Evolutionary conservation across 495 filamentous ascomycete genomes (phyloP).

Genomic region (Cudoniella acicularis): DNA sequence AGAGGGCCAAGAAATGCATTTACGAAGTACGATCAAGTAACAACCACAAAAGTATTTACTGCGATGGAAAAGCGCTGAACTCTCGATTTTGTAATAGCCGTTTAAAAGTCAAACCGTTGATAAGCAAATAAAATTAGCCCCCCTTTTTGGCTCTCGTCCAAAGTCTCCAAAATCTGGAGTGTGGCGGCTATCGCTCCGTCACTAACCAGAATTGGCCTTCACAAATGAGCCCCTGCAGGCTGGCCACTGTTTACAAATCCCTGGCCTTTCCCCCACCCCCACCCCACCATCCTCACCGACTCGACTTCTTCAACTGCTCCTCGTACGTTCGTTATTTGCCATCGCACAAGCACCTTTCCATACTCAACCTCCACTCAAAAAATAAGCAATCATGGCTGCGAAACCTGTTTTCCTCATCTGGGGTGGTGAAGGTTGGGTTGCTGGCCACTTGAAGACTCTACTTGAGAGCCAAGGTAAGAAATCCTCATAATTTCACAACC

Average conservation of each 20-base stretch:
- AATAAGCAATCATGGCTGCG: slow-evolving; percentile 6
- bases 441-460: slow-evolving; percentile 59
- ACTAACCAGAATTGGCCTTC: neutral
- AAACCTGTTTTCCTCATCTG: slow-evolving; percentile 52
- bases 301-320: neutral
- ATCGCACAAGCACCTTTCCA: neutral
- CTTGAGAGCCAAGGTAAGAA: slow-evolving; percentile 49
- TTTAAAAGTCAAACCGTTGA: too few species aligned
- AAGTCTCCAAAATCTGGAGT: neutral
- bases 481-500: neutral
- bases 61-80: too few species aligned
- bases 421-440: slow-evolving; percentile 61
- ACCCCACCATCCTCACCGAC: slow-evolving; percentile 1
- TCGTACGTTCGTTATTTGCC: neutral
- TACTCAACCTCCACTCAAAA: slow-evolving; percentile 1
- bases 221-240: neutral
- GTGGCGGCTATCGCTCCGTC: neutral
- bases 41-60: neutral
- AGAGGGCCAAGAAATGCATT: neutral
- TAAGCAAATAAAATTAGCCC: neutral
- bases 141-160: neutral
- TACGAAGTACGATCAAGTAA: too few species aligned
- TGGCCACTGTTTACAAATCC: neutral
- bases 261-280: neutral
- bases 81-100: too few species aligned